Evolutionary conservation across 2,329 filamentous ascomycete genomes (phyloP), one percentile per base, ranked within the genome.

Genomic region (Fusarium solani-melongenae): DNA sequence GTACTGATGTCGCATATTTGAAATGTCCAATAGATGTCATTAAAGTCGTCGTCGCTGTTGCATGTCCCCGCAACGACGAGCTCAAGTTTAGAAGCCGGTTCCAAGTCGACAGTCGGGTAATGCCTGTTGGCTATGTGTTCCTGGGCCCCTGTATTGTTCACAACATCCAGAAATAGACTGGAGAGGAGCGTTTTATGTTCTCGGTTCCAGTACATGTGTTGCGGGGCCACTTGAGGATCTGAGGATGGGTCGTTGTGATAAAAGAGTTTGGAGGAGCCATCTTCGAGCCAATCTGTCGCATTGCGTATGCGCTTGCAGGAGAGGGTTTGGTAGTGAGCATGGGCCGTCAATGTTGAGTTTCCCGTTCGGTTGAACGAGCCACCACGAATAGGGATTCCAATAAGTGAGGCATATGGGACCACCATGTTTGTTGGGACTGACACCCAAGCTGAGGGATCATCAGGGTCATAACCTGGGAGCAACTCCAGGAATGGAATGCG

Each of bases 241-340:
- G 39, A 41, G n/a, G 20, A 14, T 41, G 39, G 11, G 11, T 3
- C 11, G 2, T 22, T 41, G 2, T 41, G 20, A 41, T 41, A 41
- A 7, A 41, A 1, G 11, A 46, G 22, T 4, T 51, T 51, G 1
- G 15, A 44, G 5, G 9, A 46, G 14, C 15, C 58, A 29, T 10
- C n/a, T 4, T 7, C 20, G 3, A 57, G 1, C 60, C 38, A 65
- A 14, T 49, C 9, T 5, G 2, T 36, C 0, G 46, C 55, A 5
- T 69, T 41, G 3, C 60, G 33, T 1, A 6, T 11, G 0, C n/a
- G 1, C 0, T 49, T 46, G 2, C 67, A 70, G 0, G 60, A 61
- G 4, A 69, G 67, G 1, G 55, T 69, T 5, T 56, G 60, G 5
- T 70, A 70, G 15, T 41, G 60, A 9, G 53, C 60, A 4, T 60